phyloP scores from a whole-genome alignment of 1,284 basidiomycete species.

The Mycena sp. region DNA sequence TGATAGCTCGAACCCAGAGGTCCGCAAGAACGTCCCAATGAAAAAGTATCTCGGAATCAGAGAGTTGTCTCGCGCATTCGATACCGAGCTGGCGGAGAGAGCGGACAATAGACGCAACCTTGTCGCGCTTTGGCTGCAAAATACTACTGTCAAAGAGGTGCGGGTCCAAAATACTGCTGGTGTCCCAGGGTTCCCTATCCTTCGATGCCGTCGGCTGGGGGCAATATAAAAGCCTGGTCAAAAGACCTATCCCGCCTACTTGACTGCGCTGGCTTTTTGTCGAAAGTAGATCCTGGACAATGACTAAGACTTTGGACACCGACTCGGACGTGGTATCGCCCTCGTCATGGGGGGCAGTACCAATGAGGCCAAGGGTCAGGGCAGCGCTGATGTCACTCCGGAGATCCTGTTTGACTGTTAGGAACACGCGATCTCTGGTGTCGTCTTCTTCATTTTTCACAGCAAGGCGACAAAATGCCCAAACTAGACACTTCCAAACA shows the following conservation, averaged over 20 bases:
- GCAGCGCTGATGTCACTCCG: conserved; percentile 49
- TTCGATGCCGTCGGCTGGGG: conserved; percentile 35
- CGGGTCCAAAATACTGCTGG: conserved; percentile 14
- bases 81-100: conserved; percentile 37
- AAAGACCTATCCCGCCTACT: conserved; percentile 48
- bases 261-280: conserved; percentile 39
- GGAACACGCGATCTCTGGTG: conserved; percentile 47
- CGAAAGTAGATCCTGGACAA: conserved; percentile 51
- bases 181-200: neutral
- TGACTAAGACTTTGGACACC: conserved; percentile 45
- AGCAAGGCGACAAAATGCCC: conserved; percentile 56
- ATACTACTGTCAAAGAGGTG: conserved; percentile 40
- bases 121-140: conserved; percentile 2
- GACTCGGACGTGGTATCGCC: conserved; percentile 27
- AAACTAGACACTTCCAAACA: conserved; percentile 64
- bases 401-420: conserved; percentile 55
- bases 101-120: conserved; percentile 26
- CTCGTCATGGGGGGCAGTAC: conserved; percentile 7
- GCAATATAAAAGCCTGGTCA: conserved; percentile 48
- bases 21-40: conserved; percentile 55
- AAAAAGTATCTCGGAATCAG: conserved; percentile 52
- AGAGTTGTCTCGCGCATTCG: conserved; percentile 46
- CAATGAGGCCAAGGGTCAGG: conserved; percentile 51
- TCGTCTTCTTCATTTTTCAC: conserved; percentile 22
- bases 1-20: conserved; percentile 50